Evolutionary conservation across 345 rosid genomes (phyloP).

Genomic region (Arabidopsis thaliana): DNA sequence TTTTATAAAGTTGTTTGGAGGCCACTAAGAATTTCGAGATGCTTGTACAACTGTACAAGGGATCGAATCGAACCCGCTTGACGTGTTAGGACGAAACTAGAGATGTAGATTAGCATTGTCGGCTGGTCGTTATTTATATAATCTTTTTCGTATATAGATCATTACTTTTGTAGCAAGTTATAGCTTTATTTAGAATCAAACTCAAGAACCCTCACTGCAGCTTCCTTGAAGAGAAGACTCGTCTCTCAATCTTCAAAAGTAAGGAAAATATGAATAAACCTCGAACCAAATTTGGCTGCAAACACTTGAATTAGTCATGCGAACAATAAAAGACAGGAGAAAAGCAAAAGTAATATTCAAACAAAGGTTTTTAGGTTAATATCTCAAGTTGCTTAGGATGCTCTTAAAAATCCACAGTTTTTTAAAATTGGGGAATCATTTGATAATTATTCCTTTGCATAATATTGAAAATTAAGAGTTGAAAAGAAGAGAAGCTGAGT

Average conservation of each 20-base stretch:
- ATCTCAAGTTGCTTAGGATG: slow-evolving; percentile 38
- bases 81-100: slow-evolving; percentile 14
- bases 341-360: slow-evolving; percentile 10
- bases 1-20: neutral
- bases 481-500: slow-evolving; percentile 31
- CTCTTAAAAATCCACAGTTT: neutral
- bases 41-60: slow-evolving; percentile 17
- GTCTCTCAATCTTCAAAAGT: slow-evolving; percentile 23
- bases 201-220: slow-evolving; percentile 34
- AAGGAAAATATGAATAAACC: slow-evolving; percentile 4
- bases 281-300: slow-evolving; percentile 40
- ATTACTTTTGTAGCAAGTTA: neutral
- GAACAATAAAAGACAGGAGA: slow-evolving; percentile 13
- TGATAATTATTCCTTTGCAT: slow-evolving; percentile 36
- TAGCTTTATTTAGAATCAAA: slow-evolving; percentile 21
- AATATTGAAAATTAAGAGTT: slow-evolving; percentile 28
- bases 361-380: slow-evolving; percentile 6
- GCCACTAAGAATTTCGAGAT: neutral
- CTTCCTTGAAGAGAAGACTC: slow-evolving; percentile 34
- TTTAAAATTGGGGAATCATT: slow-evolving; percentile 33
- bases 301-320: slow-evolving; percentile 10
- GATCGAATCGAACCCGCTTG: slow-evolving; percentile 10
- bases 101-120: slow-evolving; percentile 16
- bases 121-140: slow-evolving; percentile 20
- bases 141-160: neutral